Evolutionary conservation across 2,329 filamentous ascomycete genomes (phyloP).

Genomic region (Neodidymelliopsis sp.): DNA sequence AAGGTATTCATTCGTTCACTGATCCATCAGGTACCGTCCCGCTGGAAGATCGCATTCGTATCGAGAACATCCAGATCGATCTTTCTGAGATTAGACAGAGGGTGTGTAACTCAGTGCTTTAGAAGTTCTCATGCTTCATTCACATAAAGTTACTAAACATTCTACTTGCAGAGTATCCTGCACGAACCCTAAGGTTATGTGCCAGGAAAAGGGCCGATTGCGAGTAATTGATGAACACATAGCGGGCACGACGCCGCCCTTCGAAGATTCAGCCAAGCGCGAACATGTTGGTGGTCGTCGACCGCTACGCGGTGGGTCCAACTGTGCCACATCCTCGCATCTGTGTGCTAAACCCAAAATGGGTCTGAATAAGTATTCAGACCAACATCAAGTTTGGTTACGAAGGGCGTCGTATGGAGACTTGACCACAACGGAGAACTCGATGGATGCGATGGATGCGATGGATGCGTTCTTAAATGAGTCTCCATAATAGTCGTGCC

Average conservation of each 20-base stretch:
- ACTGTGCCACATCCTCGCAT: slow-evolving; percentile 8
- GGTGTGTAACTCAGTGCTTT: no score
- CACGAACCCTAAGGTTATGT: no score
- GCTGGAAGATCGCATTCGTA: neutral
- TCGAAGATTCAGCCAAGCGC: neutral
- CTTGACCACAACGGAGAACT: neutral
- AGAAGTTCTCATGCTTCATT: no score
- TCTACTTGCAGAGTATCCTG: no score
- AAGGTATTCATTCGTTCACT: slow-evolving; percentile 1
- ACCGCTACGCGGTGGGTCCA: neutral
- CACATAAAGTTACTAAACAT: no score
- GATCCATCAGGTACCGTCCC: neutral
- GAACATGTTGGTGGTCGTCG: neutral
- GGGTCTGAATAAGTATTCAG: slow-evolving; percentile 12
- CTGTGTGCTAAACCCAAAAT: neutral
- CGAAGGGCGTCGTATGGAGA: neutral
- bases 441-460: slow-evolving; percentile 3
- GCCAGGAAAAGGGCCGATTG: no score
- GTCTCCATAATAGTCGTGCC: neutral
- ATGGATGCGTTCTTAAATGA: slow-evolving; percentile 10
- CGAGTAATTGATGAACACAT: no score
- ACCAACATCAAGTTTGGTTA: neutral
- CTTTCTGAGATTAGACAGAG: neutral
- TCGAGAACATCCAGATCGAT: neutral
- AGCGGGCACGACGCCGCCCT: no score